These are phyloP conservation scores for Helminthosporium solani DNA, from an alignment of 2,329 filamentous ascomycete species.

Conservation along the genomic window DNA sequence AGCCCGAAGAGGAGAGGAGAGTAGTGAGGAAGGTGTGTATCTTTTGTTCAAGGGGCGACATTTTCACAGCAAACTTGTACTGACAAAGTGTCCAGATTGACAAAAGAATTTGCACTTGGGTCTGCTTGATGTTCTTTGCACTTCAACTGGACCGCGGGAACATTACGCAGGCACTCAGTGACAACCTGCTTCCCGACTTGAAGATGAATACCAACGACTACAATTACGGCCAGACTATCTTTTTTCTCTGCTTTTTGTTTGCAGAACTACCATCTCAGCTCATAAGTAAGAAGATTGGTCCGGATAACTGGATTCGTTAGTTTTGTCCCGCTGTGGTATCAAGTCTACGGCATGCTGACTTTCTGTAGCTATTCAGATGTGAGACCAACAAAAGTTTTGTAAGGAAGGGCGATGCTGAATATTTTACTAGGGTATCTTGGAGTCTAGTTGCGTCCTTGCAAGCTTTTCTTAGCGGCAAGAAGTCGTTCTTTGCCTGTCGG, in stretches of 20 bases:
- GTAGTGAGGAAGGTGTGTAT: constrained; percentile 54
- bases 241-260: constrained; percentile 77
- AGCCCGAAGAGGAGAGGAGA: constrained; percentile 56
- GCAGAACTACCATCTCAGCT: constrained; percentile 51
- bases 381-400: not conserved
- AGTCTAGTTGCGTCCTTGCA: constrained; percentile 62
- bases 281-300: constrained; percentile 49
- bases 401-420: not conserved
- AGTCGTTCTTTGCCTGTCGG: constrained; percentile 47
- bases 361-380: constrained; percentile 23
- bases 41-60: no score
- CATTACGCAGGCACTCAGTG: constrained; percentile 41
- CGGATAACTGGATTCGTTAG: constrained; percentile 48
- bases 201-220: constrained; percentile 41
- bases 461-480: constrained; percentile 60
- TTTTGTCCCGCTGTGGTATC: not conserved
- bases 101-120: constrained; percentile 52
- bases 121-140: constrained; percentile 57
- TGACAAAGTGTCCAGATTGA: constrained; percentile 46
- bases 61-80: no score
- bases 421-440: constrained; percentile 42
- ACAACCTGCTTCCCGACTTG: constrained; percentile 38
- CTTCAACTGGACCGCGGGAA: constrained; percentile 55
- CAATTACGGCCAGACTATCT: constrained; percentile 53
- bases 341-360: constrained; percentile 3